These are phyloP conservation scores for Cucumis sativus DNA, from an alignment of 306 rosid species.

Conservation along the genomic window DNA sequence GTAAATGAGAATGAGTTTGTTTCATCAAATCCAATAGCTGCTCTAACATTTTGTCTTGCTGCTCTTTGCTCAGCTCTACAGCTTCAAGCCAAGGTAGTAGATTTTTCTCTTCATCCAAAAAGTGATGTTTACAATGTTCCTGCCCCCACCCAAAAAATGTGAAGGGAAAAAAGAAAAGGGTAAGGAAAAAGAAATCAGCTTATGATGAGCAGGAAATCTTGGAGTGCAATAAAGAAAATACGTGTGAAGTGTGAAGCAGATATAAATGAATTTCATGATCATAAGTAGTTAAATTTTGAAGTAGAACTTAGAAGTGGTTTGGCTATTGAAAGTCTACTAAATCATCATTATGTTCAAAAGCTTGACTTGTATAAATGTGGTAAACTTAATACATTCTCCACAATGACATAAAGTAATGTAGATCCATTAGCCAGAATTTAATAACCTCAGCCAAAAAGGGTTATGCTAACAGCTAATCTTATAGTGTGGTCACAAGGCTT, in stretches of 20 bases:
- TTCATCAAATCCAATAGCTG: slow-evolving; percentile 67
- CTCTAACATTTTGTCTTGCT: slow-evolving; percentile 39
- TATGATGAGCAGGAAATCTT: neutral
- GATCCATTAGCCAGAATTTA: neutral
- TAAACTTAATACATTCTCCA: neutral
- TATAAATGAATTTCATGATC: too few relatives aligned
- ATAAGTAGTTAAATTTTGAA: neutral
- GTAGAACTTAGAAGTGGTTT: neutral
- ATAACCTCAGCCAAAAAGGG: neutral
- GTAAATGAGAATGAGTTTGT: slow-evolving; percentile 53
- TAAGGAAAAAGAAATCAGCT: neutral
- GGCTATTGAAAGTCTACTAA: neutral
- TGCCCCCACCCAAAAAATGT: neutral
- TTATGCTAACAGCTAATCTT: neutral
- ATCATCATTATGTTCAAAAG: neutral
- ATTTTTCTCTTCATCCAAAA: slow-evolving; percentile 58
- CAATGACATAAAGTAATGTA: neutral
- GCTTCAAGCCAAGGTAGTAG: slow-evolving; percentile 74
- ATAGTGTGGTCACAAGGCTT: neutral
- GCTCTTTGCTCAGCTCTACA: slow-evolving; percentile 50
- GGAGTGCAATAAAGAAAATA: slow-evolving; percentile 2
- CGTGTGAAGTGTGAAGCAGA: neutral
- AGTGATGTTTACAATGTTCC: slow-evolving; percentile 62
- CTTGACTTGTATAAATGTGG: neutral
- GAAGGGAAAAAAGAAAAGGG: neutral